Conservation (phyloP, 805 yeast species). For the Kuraishia molischiana region DNA sequence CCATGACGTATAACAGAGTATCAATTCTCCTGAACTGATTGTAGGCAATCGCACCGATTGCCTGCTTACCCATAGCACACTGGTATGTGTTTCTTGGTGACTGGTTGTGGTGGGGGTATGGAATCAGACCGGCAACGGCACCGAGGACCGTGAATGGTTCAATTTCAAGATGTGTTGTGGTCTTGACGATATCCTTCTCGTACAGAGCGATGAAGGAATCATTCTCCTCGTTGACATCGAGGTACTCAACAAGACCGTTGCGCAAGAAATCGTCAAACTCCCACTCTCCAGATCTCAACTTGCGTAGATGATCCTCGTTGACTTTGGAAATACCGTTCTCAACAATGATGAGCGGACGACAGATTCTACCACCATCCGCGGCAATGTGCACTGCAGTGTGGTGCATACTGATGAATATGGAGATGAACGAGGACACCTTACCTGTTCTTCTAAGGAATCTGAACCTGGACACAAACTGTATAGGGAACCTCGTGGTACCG, state of each 20-base stretch:
- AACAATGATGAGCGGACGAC: constrained; percentile 91
- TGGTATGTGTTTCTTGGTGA: constrained; percentile 90
- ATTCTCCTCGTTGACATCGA: constrained; percentile 96
- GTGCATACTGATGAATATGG: constrained; percentile 82
- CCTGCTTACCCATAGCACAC: constrained; percentile 98
- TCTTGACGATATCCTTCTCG: constrained; percentile 49
- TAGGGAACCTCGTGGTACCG: constrained; percentile 83
- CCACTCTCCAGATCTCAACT: constrained; percentile 59
- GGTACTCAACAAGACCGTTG: constrained; percentile 84
- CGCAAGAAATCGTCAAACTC: constrained; percentile 85
- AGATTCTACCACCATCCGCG: constrained; percentile 97
- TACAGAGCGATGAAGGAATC: constrained; percentile 88
- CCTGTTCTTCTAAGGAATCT: constrained; percentile 78
- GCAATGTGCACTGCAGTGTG: constrained; percentile 95
- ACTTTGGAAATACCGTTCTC: constrained; percentile 65
- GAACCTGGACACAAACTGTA: constrained; percentile 70
- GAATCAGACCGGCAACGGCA: constrained; percentile 88
- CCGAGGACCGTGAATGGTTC: constrained; percentile 92
- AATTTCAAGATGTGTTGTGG: constrained; percentile 84
- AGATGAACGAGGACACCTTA: constrained; percentile 79
- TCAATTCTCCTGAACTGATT: constrained; percentile 95
- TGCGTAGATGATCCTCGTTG: constrained; percentile 54
- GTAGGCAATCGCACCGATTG: constrained; percentile 98
- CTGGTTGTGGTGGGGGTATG: constrained; percentile 89
- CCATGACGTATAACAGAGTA: constrained; percentile 87